A percentile compares a stretch with the other conserved stretches of the same genome.
Evolutionary conservation across 345 rosid species (phyloP).

Genomic region (Pugionium dolabratum): DNA sequence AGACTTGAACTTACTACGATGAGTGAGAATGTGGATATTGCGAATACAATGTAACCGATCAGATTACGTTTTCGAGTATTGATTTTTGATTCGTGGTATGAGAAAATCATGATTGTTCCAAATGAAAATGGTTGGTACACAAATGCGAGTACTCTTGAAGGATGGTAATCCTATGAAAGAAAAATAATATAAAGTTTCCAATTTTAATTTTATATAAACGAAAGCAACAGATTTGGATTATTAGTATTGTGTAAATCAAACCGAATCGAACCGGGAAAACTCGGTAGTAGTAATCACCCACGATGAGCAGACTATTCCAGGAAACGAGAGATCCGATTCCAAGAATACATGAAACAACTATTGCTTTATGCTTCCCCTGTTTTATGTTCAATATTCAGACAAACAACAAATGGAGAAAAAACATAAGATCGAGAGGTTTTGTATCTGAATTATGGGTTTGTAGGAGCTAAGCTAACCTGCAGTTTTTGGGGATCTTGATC

Average conservation of each 20-base stretch:
- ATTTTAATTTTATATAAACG: not conserved
- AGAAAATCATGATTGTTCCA: constrained; percentile 58
- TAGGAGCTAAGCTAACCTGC: constrained; percentile 19
- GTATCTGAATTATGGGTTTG: constrained; percentile 12
- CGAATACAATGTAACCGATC: constrained; percentile 64
- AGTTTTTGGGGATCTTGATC: constrained; percentile 27
- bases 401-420: too few relatives aligned
- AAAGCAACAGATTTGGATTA: too few relatives aligned
- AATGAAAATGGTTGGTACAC: constrained; percentile 79
- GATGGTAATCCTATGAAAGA: constrained; percentile 70
- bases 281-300: constrained; percentile 78
- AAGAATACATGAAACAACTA: constrained; percentile 66
- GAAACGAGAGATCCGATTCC: constrained; percentile 76
- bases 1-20: constrained; percentile 56
- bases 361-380: constrained; percentile 70
- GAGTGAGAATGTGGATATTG: constrained; percentile 61
- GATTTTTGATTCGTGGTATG: constrained; percentile 69
- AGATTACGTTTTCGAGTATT: constrained; percentile 67
- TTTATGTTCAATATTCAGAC: not conserved
- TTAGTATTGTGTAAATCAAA: not conserved
- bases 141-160: constrained; percentile 80
- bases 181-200: not conserved
- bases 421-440: not conserved
- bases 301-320: constrained; percentile 84
- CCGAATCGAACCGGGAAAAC: constrained; percentile 56